These are phyloP conservation scores for Pseudognaphalium luteoalbum DNA, from an alignment of 129 eudicot species.

Conservation along the genomic window DNA sequence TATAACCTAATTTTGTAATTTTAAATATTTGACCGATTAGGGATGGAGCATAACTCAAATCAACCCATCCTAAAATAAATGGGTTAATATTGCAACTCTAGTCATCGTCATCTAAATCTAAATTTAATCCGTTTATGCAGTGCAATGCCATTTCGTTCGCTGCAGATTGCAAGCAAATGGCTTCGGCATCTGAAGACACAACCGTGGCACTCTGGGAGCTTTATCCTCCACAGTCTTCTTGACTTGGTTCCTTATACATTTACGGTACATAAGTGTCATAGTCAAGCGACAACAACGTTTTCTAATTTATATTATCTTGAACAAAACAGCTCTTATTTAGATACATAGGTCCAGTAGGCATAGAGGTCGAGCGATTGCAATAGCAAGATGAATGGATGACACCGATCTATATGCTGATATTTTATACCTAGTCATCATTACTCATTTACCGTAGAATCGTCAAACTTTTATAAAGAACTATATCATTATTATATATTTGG, in stretches of 20 bases:
- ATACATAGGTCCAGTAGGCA: neutral
- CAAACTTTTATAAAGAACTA: neutral
- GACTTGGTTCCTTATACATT: neutral
- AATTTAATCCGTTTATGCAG: constrained; percentile 36
- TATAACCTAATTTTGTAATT: neutral
- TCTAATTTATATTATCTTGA: neutral
- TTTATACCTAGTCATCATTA: neutral
- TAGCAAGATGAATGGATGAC: neutral
- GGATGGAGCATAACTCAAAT: neutral
- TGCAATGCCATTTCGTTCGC: constrained; percentile 82
- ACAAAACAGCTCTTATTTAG: neutral
- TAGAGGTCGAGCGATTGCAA: neutral
- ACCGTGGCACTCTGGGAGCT: constrained; percentile 86
- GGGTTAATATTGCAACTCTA: neutral
- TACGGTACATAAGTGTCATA: neutral
- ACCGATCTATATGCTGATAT: neutral
- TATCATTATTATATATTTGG: neutral
- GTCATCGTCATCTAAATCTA: neutral
- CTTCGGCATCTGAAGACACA: constrained; percentile 82
- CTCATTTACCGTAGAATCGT: neutral
- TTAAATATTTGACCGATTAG: neutral
- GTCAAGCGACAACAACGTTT: neutral
- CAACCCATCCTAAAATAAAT: neutral
- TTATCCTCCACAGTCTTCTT: constrained; percentile 57
- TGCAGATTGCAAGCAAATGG: constrained; percentile 60